A percentile compares a stretch with the other conserved stretches of the same genome.
phyloP scores from a whole-genome alignment of 164 flowering plant species.

The Warburgia ugandensis region DNA sequence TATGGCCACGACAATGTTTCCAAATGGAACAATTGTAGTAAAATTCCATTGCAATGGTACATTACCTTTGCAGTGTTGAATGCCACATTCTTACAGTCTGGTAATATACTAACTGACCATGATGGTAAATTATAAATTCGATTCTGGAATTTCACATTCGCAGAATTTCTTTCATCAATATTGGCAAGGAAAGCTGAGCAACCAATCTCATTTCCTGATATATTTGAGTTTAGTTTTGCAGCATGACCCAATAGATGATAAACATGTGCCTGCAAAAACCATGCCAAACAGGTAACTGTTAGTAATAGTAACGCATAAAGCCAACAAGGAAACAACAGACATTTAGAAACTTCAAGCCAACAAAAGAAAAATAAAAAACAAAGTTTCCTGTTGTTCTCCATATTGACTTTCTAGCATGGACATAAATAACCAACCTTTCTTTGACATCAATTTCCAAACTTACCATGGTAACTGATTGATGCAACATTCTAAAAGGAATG shows the following conservation, averaged over 20 bases:
- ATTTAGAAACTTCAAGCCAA: no score
- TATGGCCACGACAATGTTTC: no score
- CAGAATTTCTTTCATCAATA: constrained; percentile 59
- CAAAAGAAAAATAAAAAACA: no score
- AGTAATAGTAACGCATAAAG: no score
- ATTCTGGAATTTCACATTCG: constrained; percentile 51
- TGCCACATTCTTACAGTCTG: constrained; percentile 68
- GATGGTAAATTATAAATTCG: constrained; percentile 64
- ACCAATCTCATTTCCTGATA: constrained; percentile 19
- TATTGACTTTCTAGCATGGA: no score
- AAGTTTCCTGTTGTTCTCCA: no score
- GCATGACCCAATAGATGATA: constrained; percentile 23
- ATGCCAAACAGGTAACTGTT: neutral
- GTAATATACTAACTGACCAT: constrained; percentile 93
- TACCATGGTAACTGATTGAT: no score
- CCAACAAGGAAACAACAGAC: no score
- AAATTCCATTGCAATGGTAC: neutral
- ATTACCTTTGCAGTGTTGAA: constrained; percentile 87
- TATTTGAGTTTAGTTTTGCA: constrained; percentile 17
- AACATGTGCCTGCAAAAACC: constrained; percentile 65
- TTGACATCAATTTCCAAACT: no score
- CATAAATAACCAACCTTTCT: no score
- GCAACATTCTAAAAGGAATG: no score
- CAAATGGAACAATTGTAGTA: no score
- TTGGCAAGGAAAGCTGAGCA: constrained; percentile 95